A percentile compares a stretch with the other conserved stretches of the same genome.
These are phyloP conservation scores for Mycocentrospora acerina DNA, from an alignment of 2,329 filamentous ascomycete genomes.

Conservation along the genomic window DNA sequence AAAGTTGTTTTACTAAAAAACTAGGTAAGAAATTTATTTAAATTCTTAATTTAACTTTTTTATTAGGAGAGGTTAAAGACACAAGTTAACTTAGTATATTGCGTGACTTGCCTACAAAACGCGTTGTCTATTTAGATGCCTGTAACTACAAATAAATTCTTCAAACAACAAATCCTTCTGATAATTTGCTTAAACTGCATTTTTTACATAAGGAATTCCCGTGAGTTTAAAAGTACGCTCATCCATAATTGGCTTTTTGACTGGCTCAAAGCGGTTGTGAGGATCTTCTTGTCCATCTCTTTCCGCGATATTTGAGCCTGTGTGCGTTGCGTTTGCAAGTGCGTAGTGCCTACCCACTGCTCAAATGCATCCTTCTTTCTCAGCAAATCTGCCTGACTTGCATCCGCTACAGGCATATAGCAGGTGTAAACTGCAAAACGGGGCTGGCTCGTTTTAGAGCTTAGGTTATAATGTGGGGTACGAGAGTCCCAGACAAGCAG, in stretches of 20 bases:
- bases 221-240: slow-evolving; percentile 51
- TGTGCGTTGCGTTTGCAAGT: slow-evolving; percentile 40
- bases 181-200: no score
- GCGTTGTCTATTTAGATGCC: no score
- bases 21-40: no score
- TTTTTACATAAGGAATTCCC: slow-evolving; percentile 51
- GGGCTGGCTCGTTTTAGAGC: slow-evolving; percentile 26
- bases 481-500: slow-evolving; percentile 51
- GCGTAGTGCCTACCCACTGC: slow-evolving; percentile 34
- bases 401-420: slow-evolving; percentile 40
- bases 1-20: no score
- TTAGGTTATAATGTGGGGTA: slow-evolving; percentile 40
- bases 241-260: slow-evolving; percentile 43
- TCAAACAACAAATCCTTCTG: no score
- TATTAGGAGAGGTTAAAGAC: no score
- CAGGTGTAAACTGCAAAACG: slow-evolving; percentile 39
- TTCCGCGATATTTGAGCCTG: slow-evolving; percentile 35
- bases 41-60: no score
- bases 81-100: no score
- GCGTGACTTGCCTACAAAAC: no score
- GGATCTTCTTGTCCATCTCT: slow-evolving; percentile 32
- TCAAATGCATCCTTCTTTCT: slow-evolving; percentile 38
- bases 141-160: no score
- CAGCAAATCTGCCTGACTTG: slow-evolving; percentile 35
- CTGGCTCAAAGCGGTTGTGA: slow-evolving; percentile 42